Evolutionary conservation across 768 basidiomycete genomes (phyloP), one percentile per base, ranked within the genome.

Genomic region (Leccinum truebloodii): DNA sequence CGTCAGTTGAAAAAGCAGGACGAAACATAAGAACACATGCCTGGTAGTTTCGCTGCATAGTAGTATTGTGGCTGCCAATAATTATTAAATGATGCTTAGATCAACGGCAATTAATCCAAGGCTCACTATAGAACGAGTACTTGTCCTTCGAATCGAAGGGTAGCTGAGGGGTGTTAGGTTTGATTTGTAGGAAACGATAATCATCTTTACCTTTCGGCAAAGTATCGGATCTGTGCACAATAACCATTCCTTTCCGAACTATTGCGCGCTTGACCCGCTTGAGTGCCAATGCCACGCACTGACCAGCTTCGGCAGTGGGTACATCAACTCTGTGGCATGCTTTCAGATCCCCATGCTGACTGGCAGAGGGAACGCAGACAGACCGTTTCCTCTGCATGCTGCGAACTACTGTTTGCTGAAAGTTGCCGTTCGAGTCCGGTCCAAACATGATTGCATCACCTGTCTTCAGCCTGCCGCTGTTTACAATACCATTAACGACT

Each of bases 331-430:
- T 90, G 63, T 56, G 26, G 28, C 51, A 56, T 10, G n/a, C 24
- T 7, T 56, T 61, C 61, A 65, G 54, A 26, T 0, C 12, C 20
- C 57, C 54, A 32, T 52, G n/a, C 24, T 20, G 52, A 18, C 24
- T 28, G 18, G 37, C 30, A 54, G 26, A 37, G n/a, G 35, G 35
- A 63, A 12, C 18, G 69, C 80, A 34, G 54, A 70, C 80, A 35
- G 52, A 89, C 90, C 92, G 78, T 74, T 98, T 99, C 59, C 95
- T 84, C 76, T 98, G 95, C 77, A 99, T 99, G 65, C 87, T 90
- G 78, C 92, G 94, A 62, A 99, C 79, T 9, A 86, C 78, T 0
- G 92, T 92, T 41, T 83, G 81, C 62, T 87, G 84, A 74, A 89
- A 98, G 67, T 91, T 88, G 2, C 96, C 96, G 56, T 94, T 92